Evolutionary conservation across 2,329 filamentous ascomycete species (phyloP), one percentile per base, ranked within the genome.

Genomic region (Canariomyces notabilis): DNA sequence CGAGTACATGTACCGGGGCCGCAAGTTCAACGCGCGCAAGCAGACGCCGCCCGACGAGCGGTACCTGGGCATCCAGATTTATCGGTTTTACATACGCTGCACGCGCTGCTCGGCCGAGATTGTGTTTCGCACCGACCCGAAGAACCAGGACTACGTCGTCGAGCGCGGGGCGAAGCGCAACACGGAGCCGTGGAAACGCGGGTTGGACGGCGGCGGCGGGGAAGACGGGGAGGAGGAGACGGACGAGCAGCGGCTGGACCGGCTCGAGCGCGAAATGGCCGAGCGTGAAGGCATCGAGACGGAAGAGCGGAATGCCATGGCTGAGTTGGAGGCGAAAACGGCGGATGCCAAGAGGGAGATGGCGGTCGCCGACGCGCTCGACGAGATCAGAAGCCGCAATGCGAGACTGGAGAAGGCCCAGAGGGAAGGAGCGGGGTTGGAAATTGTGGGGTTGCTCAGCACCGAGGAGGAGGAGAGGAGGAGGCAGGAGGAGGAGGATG

Each of bases 11-110:
- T 91, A 94, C 74, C 88, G 89, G 58, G 90, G 90, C 0, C 81
- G 90, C 50, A 97, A 96, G 61, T 97, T 97, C 76, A 97, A 97
- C 68, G 85, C 89, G 2, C 79, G 88, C 29, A 98, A 98, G 62
- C 89, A 96, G 62, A 95, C 87, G 0, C 89, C 88, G 0, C 82
- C 80, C 0, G 86, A 93, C 16, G 87, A 96, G 59, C 87, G 85
- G 57, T 98, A 98, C 70, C 80, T 95, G 37, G 79, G 79, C 40
- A 94, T 97, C 52, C 80, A 88, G 50, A 89, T 95, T 53, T 93
- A 84, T 69, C 80, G 85, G 22, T 96, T 97, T 73, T 93, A 90
- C 68, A 94, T 91, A 59, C 79, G 88, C 6, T 96, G 91, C 68
- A 95, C 90, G 26, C 73, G 89, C 38, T 96, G 91, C 68, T 83